phyloP scores from a whole-genome alignment of 768 basidiomycete genomes.

The Chalciporus chontae region DNA sequence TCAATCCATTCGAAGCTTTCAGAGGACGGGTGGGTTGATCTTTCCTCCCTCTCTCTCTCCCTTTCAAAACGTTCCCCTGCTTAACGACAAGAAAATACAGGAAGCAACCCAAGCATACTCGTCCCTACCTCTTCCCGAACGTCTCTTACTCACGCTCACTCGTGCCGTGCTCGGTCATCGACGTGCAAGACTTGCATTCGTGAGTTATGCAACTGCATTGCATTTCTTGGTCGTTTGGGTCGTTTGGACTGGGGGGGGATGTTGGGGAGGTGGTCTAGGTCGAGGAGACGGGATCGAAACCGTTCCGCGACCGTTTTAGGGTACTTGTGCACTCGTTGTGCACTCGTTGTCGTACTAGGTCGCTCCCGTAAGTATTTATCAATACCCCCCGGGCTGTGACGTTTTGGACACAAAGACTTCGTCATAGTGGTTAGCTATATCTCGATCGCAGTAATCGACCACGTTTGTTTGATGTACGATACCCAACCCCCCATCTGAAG shows the following conservation, averaged over 20 bases:
- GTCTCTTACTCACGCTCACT: slow-evolving; percentile 81
- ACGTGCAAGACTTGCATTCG: slow-evolving; percentile 84
- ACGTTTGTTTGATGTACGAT: no score
- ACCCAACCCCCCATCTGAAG: no score
- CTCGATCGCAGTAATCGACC: no score
- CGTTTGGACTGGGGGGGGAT: slow-evolving; percentile 55
- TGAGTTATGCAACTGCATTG: slow-evolving; percentile 77
- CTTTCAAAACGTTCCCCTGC: neutral
- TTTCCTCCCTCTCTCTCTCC: no score
- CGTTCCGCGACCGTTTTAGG: slow-evolving; percentile 19
- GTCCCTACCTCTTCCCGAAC: slow-evolving; percentile 87
- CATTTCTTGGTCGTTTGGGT: slow-evolving; percentile 83
- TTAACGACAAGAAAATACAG: slow-evolving; percentile 37
- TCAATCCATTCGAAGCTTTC: slow-evolving; percentile 99
- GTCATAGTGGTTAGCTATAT: no score
- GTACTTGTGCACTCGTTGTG: no score
- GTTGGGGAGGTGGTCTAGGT: slow-evolving; percentile 46
- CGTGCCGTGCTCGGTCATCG: slow-evolving; percentile 85
- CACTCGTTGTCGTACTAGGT: no score
- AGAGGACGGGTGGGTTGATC: slow-evolving; percentile 82
- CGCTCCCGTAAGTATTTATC: no score
- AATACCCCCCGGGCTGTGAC: no score
- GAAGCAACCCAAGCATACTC: slow-evolving; percentile 94
- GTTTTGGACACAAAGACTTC: no score
- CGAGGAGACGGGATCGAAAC: slow-evolving; percentile 1